These are phyloP conservation scores for Cutaneotrichosporon sp. DNA, from an alignment of 1,284 basidiomycete species.

Conservation along the genomic window DNA sequence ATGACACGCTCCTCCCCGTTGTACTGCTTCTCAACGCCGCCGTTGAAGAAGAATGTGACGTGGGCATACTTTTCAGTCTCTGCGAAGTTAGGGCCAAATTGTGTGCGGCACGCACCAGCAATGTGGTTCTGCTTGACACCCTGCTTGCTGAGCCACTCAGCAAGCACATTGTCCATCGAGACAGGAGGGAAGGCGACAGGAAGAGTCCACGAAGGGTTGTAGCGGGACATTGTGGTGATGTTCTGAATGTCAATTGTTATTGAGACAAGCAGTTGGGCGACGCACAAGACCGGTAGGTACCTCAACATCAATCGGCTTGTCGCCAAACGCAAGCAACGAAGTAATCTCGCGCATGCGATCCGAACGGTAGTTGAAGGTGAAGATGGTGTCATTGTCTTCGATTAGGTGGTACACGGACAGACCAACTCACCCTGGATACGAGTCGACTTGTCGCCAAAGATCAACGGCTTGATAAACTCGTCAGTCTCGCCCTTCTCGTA, in stretches of 20 bases:
- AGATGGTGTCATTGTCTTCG: conserved; percentile 66
- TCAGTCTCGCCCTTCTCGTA: conserved; percentile 80
- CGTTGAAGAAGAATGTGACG: conserved; percentile 95
- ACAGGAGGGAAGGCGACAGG: conserved; percentile 81
- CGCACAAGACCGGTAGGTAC: conserved; percentile 75
- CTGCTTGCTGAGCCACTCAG: conserved; percentile 76
- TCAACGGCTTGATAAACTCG: conserved; percentile 89
- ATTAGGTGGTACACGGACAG: neutral
- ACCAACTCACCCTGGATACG: conserved; percentile 64
- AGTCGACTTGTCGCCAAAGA: conserved; percentile 70
- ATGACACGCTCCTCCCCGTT: conserved; percentile 73
- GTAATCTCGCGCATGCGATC: conserved; percentile 87
- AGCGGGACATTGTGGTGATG: conserved; percentile 88
- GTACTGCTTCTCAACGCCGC: conserved; percentile 86
- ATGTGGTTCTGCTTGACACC: conserved; percentile 78
- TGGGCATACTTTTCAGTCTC: conserved; percentile 94
- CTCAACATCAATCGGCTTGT: conserved; percentile 73
- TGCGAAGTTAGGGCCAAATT: conserved; percentile 24
- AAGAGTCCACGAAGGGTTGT: conserved; percentile 84
- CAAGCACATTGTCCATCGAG: conserved; percentile 82
- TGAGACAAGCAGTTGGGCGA: neutral
- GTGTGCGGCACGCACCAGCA: conserved; percentile 55
- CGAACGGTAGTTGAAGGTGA: conserved; percentile 92
- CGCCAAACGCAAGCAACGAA: conserved; percentile 65
- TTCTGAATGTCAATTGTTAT: conserved; percentile 52